phyloP scores from a whole-genome alignment of 345 rosid species.

The Carallia pectinifolia region DNA sequence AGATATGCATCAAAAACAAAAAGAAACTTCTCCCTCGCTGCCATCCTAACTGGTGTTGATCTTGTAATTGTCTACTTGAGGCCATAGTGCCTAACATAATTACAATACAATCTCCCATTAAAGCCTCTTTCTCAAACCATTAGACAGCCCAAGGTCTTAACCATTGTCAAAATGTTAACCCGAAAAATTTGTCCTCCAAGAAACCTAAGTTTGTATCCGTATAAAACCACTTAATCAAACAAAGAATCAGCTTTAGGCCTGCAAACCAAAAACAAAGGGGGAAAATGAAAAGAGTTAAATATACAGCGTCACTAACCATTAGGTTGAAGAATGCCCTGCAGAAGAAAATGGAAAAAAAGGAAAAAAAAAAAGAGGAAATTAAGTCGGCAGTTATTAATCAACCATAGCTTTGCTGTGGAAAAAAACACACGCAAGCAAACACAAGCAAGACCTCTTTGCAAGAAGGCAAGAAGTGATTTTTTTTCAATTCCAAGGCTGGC shows the following conservation, averaged over 20 bases:
- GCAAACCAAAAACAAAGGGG: neutral
- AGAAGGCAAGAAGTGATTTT: neutral
- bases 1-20: neutral
- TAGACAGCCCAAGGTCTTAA: no score
- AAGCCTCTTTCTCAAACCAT: neutral
- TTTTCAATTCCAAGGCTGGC: no score
- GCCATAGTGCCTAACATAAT: neutral
- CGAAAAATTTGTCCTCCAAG: neutral
- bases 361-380: neutral
- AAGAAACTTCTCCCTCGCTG: neutral
- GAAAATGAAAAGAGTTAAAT: neutral
- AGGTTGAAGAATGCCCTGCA: conserved; percentile 50
- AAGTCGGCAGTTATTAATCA: conserved; percentile 18
- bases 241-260: neutral
- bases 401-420: neutral
- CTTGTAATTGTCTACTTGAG: neutral
- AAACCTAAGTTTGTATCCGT: neutral
- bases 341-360: conserved; percentile 17
- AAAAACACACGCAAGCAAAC: neutral
- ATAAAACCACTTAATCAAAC: neutral
- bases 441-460: neutral
- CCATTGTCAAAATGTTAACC: neutral
- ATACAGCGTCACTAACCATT: conserved; percentile 49
- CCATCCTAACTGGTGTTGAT: neutral
- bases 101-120: neutral